Evolutionary conservation across 305 asterid genomes (phyloP).

Genomic region (Rubia balearica): DNA sequence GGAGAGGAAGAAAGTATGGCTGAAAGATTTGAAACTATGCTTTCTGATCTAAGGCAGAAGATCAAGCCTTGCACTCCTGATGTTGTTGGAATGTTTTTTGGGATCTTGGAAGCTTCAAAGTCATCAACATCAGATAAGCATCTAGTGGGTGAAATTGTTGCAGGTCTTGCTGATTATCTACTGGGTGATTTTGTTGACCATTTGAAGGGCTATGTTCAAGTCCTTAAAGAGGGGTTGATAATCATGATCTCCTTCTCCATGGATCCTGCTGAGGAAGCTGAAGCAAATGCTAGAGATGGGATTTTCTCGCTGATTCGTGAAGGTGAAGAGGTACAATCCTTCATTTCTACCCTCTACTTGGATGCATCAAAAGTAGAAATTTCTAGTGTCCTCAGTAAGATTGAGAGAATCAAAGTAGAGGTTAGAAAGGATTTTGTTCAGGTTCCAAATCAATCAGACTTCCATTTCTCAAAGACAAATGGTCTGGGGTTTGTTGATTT

Average conservation of each 20-base stretch:
- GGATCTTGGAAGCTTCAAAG: background rate
- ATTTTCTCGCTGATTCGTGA: background rate
- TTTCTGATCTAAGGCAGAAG: background rate
- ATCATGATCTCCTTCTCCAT: background rate
- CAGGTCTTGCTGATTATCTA: background rate
- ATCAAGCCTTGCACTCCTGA: background rate
- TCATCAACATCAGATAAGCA: background rate
- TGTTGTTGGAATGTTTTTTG: background rate
- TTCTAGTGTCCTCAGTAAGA: background rate
- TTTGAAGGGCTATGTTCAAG: background rate
- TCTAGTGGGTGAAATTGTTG: background rate
- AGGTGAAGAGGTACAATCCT: background rate
- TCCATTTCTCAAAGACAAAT: background rate
- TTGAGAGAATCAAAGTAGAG: background rate
- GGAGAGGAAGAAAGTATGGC: background rate
- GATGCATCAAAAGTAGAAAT: background rate
- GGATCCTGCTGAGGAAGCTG: background rate
- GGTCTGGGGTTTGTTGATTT: slow-evolving; percentile 10
- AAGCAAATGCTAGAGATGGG: background rate
- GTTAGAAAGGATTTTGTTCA: background rate
- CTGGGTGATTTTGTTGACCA: background rate
- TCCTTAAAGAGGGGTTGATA: background rate
- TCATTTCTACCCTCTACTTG: background rate
- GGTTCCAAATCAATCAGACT: background rate
- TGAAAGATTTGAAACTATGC: background rate